These are phyloP conservation scores for Tuber microsphaerosporum DNA, from an alignment of 495 filamentous ascomycete species.

Conservation along the genomic window DNA sequence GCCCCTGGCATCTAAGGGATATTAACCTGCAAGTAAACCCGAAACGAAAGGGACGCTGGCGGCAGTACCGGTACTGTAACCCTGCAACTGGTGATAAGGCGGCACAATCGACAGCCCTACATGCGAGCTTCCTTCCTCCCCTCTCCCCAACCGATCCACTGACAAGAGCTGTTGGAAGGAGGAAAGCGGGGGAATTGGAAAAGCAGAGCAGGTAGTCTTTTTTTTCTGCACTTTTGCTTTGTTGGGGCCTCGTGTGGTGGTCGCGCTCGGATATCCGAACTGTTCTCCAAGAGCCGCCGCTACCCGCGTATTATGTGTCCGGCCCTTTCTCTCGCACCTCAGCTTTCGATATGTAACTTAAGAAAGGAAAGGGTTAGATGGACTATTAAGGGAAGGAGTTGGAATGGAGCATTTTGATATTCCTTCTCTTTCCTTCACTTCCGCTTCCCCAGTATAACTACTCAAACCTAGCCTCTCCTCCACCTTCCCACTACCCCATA, in stretches of 20 bases:
- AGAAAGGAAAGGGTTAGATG: neutral
- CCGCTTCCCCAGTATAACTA: neutral
- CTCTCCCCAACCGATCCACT: neutral
- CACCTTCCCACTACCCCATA: neutral
- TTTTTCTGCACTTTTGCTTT: neutral
- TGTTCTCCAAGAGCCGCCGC: neutral
- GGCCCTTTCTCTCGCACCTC: neutral
- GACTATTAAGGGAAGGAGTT: neutral
- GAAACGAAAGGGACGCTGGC: neutral
- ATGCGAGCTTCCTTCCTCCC: neutral
- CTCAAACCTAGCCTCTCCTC: neutral
- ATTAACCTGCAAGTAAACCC: neutral
- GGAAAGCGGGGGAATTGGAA: neutral
- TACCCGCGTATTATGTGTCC: neutral
- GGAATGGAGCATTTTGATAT: neutral
- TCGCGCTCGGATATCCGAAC: neutral
- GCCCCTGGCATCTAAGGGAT: neutral
- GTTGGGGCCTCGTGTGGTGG: neutral
- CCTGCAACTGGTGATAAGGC: neutral
- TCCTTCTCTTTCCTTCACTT: neutral
- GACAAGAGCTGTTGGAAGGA: neutral
- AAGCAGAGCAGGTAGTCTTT: neutral
- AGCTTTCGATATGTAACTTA: neutral
- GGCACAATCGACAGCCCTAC: neutral
- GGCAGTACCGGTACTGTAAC: neutral